Conservation (phyloP, 2,329 filamentous ascomycete genomes). For the Chaetomiaceae sp. region DNA sequence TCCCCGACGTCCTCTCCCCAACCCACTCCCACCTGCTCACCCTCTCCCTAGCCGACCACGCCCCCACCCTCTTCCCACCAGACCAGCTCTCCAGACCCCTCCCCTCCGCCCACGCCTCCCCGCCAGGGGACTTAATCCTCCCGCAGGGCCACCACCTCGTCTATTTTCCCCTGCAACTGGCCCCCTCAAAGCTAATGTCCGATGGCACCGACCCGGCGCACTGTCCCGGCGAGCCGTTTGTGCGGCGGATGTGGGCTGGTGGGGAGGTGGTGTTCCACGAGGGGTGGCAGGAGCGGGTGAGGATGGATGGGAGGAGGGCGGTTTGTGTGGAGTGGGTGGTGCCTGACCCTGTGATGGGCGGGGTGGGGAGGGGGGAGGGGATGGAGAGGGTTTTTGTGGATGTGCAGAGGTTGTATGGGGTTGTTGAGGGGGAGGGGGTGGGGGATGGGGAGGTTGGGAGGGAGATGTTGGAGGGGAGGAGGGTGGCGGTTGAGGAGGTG, state of each 20-base stretch:
- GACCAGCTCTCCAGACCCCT: constrained; percentile 58
- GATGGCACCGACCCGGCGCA: constrained; percentile 85
- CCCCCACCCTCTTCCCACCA: constrained; percentile 54
- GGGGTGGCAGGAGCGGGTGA: constrained; percentile 29
- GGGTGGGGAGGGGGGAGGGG: constrained; percentile 25
- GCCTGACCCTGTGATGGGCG: too few relatives aligned
- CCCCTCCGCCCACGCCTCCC: constrained; percentile 10
- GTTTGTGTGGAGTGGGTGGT: constrained; percentile 44
- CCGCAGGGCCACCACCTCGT: constrained; percentile 75
- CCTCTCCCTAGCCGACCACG: constrained; percentile 48
- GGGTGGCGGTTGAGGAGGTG: constrained; percentile 41
- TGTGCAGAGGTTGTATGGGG: constrained; percentile 42
- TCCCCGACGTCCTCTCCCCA: constrained; percentile 47
- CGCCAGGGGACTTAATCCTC: constrained; percentile 31
- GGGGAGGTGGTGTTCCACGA: constrained; percentile 59
- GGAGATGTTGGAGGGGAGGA: constrained; percentile 2
- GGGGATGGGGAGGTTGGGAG: constrained; percentile 27
- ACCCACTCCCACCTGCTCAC: constrained; percentile 62
- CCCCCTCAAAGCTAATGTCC: constrained; percentile 58
- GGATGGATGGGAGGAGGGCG: constrained; percentile 37
- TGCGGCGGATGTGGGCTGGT: constrained; percentile 83
- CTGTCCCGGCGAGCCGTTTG: constrained; percentile 66
- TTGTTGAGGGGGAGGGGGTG: constrained; percentile 31
- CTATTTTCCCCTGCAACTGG: constrained; percentile 74
- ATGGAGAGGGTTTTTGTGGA: constrained; percentile 50